phyloP scores from a whole-genome alignment of 2,329 filamentous ascomycete species.

The Chaetomiaceae sp. region DNA sequence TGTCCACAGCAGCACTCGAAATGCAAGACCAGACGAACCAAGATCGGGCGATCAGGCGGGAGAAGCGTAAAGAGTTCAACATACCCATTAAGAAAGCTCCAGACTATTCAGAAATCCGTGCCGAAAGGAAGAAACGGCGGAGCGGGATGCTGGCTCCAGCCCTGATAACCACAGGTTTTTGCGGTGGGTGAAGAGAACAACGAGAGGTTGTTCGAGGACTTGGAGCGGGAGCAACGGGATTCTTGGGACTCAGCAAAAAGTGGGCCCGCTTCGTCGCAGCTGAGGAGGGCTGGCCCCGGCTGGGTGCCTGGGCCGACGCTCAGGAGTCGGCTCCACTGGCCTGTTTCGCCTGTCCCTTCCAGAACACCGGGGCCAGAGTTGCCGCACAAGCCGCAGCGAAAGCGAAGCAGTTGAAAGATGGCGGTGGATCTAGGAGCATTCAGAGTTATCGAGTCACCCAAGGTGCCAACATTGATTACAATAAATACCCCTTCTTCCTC shows the following conservation, averaged over 20 bases:
- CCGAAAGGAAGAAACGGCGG: slow-evolving; percentile 12
- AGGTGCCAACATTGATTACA: too few relatives aligned
- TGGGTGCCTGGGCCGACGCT: background rate
- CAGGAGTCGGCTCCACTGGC: slow-evolving; percentile 6
- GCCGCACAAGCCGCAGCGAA: too few relatives aligned
- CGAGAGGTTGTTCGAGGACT: background rate
- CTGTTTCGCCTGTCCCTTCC: slow-evolving; percentile 1
- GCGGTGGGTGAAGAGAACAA: slow-evolving; percentile 4
- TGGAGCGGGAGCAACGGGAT: background rate
- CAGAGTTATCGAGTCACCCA: too few relatives aligned
- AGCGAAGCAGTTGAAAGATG: too few relatives aligned
- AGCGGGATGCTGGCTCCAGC: slow-evolving; percentile 14
- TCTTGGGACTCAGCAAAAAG: background rate
- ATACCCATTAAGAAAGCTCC: slow-evolving; percentile 23
- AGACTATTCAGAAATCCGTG: slow-evolving; percentile 18
- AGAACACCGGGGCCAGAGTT: background rate
- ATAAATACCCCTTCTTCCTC: too few relatives aligned
- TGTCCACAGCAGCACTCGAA: background rate
- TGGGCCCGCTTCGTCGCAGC: slow-evolving; percentile 1
- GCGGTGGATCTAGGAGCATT: too few relatives aligned
- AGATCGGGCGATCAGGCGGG: slow-evolving; percentile 2
- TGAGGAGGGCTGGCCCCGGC: slow-evolving; percentile 5
- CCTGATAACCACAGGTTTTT: slow-evolving; percentile 22
- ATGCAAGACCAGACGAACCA: background rate
- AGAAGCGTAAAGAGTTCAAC: slow-evolving; percentile 1